A percentile compares a stretch with the other conserved stretches of the same genome.
These are phyloP conservation scores for Salix viminalis DNA, from an alignment of 345 rosid genomes.

Conservation along the genomic window DNA sequence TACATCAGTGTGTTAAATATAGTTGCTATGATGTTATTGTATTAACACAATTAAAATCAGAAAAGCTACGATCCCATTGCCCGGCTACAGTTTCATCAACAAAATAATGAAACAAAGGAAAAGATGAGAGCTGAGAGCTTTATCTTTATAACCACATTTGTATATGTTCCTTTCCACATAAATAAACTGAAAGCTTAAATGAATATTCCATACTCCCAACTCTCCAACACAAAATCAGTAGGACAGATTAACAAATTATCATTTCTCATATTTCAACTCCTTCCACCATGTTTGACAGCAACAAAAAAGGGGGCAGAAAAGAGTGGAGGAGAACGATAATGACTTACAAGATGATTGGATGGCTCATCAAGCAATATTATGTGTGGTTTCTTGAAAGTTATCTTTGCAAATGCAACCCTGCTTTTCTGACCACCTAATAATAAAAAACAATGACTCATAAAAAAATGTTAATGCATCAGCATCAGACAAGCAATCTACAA, in stretches of 20 bases:
- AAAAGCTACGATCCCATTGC: not conserved
- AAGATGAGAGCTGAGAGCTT: not conserved
- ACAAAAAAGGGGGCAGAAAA: not conserved
- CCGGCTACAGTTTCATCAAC: not conserved
- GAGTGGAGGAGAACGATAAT: slow-evolving; percentile 3
- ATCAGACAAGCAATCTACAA: too few relatives aligned
- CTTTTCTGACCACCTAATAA: slow-evolving; percentile 93
- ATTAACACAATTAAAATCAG: not conserved
- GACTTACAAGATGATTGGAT: slow-evolving; percentile 96
- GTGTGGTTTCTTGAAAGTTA: slow-evolving; percentile 97
- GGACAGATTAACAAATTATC: too few relatives aligned
- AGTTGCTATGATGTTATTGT: not conserved
- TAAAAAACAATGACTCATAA: slow-evolving; percentile 3
- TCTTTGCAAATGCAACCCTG: slow-evolving; percentile 98
- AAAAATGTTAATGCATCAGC: too few relatives aligned
- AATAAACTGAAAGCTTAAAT: not conserved
- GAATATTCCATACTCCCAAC: too few relatives aligned
- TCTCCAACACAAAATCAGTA: too few relatives aligned
- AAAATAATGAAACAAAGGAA: not conserved
- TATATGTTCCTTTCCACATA: not conserved
- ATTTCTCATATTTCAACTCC: not conserved
- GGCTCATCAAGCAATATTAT: slow-evolving; percentile 96
- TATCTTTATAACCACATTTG: not conserved
- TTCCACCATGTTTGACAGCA: not conserved
- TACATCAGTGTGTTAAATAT: slow-evolving; percentile 1